phyloP scores from a whole-genome alignment of 73 alveolate species.

The Breviolum minutum region DNA sequence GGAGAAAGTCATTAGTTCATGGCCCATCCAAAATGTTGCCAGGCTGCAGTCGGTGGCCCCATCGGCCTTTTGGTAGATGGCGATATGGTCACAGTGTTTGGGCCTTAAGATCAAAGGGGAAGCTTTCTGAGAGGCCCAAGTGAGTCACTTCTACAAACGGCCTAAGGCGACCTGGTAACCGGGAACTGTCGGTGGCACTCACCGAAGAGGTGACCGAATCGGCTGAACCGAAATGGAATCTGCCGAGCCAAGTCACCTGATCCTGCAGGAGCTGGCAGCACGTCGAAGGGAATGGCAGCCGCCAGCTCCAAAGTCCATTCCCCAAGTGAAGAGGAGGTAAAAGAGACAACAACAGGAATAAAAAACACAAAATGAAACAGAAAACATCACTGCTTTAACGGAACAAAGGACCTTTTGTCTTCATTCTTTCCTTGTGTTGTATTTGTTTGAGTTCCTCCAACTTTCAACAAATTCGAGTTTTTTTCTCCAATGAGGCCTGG shows the following conservation, averaged over 20 bases:
- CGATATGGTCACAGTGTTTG: constrained; percentile 70
- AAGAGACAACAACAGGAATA: background rate
- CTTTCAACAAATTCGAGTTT: too few relatives aligned
- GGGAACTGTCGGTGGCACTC: constrained; percentile 86
- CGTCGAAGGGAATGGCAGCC: constrained; percentile 73
- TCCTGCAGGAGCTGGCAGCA: constrained; percentile 50
- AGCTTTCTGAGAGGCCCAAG: background rate
- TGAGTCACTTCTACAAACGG: background rate
- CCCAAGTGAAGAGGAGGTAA: background rate
- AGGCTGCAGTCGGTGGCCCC: constrained; percentile 88
- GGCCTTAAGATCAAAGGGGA: background rate
- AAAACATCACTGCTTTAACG: background rate
- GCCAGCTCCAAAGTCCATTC: constrained; percentile 26
- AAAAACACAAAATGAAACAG: too few relatives aligned
- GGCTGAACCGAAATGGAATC: background rate
- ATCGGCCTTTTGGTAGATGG: constrained; percentile 78
- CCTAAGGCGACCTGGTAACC: constrained; percentile 30
- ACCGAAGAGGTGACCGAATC: constrained; percentile 9
- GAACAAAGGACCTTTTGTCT: background rate
- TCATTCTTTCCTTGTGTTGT: background rate
- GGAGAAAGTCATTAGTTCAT: background rate
- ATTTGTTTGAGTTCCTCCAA: too few relatives aligned
- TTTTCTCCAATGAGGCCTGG: constrained; percentile 8
- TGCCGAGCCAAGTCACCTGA: too few relatives aligned
- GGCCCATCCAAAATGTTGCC: background rate